phyloP scores from a whole-genome alignment of 2,329 filamentous ascomycete species.

The Talaromyces sp. region DNA sequence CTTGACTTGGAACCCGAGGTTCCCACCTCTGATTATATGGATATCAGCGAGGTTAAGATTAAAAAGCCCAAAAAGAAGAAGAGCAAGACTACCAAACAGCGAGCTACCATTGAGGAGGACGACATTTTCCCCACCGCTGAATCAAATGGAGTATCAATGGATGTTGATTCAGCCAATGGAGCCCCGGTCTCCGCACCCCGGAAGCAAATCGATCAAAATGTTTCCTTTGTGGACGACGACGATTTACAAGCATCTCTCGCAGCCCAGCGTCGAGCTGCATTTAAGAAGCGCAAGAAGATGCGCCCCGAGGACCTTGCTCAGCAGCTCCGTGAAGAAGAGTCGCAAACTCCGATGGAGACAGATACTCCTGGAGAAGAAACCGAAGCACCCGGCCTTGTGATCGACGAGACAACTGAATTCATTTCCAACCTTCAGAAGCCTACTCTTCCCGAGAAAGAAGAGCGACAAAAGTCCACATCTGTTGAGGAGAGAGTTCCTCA shows the following conservation, averaged over 20 bases:
- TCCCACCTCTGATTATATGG: conserved; percentile 83
- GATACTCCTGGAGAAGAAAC: conserved; percentile 59
- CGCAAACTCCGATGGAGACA: conserved; percentile 58
- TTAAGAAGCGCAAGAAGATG: conserved; percentile 89
- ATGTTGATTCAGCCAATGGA: conserved; percentile 66
- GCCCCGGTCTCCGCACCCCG: conserved; percentile 51
- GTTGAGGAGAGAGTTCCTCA: conserved; percentile 20
- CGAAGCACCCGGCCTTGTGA: conserved; percentile 71
- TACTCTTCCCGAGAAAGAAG: conserved; percentile 57
- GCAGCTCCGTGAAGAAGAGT: conserved; percentile 68
- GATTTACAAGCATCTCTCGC: conserved; percentile 86
- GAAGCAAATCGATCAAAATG: conserved; percentile 67
- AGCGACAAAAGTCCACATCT: conserved; percentile 36
- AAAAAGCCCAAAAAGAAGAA: conserved; percentile 92
- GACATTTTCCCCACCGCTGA: conserved; percentile 52
- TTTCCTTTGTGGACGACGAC: conserved; percentile 83
- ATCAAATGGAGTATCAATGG: conserved; percentile 65
- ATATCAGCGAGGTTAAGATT: conserved; percentile 83
- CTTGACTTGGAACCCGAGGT: conserved; percentile 72
- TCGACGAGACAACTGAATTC: conserved; percentile 95
- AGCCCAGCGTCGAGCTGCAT: conserved; percentile 75
- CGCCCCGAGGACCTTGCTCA: conserved; percentile 85
- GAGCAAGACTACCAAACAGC: conserved; percentile 72
- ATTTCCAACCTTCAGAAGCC: conserved; percentile 80
- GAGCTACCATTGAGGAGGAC: conserved; percentile 61